Conservation (phyloP, 768 basidiomycete genomes). For the Vararia minispora region DNA sequence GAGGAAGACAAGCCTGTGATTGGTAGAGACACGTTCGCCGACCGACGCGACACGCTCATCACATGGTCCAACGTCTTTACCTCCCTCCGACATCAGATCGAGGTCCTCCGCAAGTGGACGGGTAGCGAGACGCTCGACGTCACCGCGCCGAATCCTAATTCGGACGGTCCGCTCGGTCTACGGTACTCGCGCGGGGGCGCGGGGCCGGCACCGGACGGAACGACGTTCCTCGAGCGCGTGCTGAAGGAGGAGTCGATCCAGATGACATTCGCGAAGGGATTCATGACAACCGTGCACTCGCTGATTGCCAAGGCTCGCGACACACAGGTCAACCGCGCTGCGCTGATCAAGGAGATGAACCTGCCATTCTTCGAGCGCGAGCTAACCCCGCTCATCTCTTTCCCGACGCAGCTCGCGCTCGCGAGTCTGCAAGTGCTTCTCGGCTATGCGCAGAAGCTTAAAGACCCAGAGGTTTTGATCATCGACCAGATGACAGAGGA, state of each 20-base stretch:
- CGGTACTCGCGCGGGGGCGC: conserved; percentile 16
- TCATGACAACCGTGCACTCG: conserved; percentile 75
- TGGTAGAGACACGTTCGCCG: conserved; percentile 52
- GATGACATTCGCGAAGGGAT: conserved; percentile 86
- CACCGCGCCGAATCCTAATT: conserved; percentile 61
- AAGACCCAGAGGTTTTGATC: conserved; percentile 80
- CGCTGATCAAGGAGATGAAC: conserved; percentile 75
- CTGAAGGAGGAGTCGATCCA: conserved; percentile 96
- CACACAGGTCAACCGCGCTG: conserved; percentile 71
- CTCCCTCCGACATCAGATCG: conserved; percentile 74
- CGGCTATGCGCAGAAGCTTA: conserved; percentile 78
- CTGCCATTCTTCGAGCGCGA: conserved; percentile 87
- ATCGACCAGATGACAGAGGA: conserved; percentile 94
- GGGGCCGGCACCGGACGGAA: conserved; percentile 49
- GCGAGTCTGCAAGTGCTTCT: conserved; percentile 84
- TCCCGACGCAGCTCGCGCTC: conserved; percentile 90
- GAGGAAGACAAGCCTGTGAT: conserved; percentile 68
- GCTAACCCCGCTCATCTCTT: conserved; percentile 86
- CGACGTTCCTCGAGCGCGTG: conserved; percentile 86
- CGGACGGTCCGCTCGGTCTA: conserved; percentile 36
- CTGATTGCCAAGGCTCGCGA: conserved; percentile 81
- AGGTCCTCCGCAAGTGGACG: conserved; percentile 83
- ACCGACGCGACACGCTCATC: conserved; percentile 81
- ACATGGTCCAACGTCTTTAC: conserved; percentile 87
- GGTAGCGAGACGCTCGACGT: conserved; percentile 88